Percentiles rank a stretch among this genome's conserved stretches.
phyloP scores from a whole-genome alignment of 140 eudicot genomes.

The Flaveria floridana region DNA sequence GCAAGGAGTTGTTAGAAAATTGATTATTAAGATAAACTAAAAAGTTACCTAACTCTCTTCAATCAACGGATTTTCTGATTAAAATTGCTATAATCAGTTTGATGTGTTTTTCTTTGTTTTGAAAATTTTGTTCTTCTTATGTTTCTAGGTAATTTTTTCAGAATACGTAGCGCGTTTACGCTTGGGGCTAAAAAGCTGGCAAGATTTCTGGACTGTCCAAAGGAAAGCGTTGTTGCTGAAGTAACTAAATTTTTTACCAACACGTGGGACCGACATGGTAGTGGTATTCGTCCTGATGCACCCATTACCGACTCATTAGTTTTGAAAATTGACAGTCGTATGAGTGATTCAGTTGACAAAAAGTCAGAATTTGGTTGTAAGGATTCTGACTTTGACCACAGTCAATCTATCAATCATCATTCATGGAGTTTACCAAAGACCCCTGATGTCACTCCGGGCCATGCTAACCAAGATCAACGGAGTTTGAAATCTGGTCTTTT shows the following conservation, averaged over 20 bases:
- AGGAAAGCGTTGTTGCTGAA: conserved; percentile 55
- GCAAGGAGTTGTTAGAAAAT: conserved; percentile 7
- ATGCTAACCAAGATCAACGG: conserved; percentile 51
- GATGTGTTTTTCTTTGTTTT: background rate
- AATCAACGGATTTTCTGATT: background rate
- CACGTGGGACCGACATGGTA: conserved; percentile 85
- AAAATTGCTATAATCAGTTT: background rate
- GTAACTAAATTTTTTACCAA: conserved; percentile 67
- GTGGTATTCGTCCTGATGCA: conserved; percentile 75
- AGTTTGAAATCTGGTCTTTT: conserved; percentile 44
- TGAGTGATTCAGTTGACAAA: conserved; percentile 34
- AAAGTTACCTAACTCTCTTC: background rate
- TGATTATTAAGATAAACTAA: background rate
- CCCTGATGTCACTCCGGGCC: conserved; percentile 33
- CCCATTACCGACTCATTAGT: conserved; percentile 35
- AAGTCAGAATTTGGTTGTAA: conserved; percentile 31
- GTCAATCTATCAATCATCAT: conserved; percentile 28
- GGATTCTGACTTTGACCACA: conserved; percentile 36
- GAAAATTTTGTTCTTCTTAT: background rate
- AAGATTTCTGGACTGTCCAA: conserved; percentile 71
- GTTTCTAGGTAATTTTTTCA: conserved; percentile 62
- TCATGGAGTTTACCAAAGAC: conserved; percentile 37
- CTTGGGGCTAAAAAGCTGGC: conserved; percentile 75
- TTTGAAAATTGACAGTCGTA: conserved; percentile 31
- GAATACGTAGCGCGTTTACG: conserved; percentile 86